A percentile compares a stretch with the other conserved stretches of the same genome.
phyloP scores from a whole-genome alignment of 371 early-diverging fungal species.

The Saksenaea vasiformis region DNA sequence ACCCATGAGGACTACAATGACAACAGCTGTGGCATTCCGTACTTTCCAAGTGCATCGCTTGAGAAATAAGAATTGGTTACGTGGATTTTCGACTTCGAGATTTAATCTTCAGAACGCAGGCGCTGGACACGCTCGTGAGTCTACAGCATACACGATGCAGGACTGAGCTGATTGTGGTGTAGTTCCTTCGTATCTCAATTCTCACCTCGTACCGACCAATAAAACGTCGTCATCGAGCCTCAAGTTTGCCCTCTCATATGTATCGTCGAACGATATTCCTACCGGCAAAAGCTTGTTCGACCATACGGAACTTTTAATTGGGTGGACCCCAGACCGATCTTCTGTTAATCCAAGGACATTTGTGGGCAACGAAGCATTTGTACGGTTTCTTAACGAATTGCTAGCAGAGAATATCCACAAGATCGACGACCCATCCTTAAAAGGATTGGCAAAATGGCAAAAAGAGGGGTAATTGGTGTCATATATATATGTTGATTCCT shows the following conservation, averaged over 20 bases:
- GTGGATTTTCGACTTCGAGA: too few relatives aligned
- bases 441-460: constrained; percentile 56
- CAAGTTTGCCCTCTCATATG: constrained; percentile 20
- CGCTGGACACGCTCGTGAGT: not conserved
- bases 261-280: constrained; percentile 15
- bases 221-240: not conserved
- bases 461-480: constrained; percentile 48
- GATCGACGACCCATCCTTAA: constrained; percentile 39
- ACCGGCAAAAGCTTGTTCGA: constrained; percentile 8
- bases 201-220: not conserved
- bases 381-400: constrained; percentile 39
- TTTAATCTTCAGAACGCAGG: too few relatives aligned
- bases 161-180: not conserved
- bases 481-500: not conserved
- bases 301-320: constrained; percentile 37
- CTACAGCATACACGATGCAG: too few relatives aligned
- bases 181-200: not conserved
- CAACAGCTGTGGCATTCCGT: too few relatives aligned
- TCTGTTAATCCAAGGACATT: constrained; percentile 37
- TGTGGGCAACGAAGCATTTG: constrained; percentile 43
- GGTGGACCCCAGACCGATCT: constrained; percentile 34
- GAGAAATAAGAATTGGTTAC: too few relatives aligned
- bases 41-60: too few relatives aligned
- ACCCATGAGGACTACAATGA: too few relatives aligned
- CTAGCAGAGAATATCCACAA: constrained; percentile 41